Percentiles rank a stretch among this genome's conserved stretches.
These are phyloP conservation scores for Toxoplasma gondii DNA, from an alignment of 169 alveolate genomes.

Conservation along the genomic window DNA sequence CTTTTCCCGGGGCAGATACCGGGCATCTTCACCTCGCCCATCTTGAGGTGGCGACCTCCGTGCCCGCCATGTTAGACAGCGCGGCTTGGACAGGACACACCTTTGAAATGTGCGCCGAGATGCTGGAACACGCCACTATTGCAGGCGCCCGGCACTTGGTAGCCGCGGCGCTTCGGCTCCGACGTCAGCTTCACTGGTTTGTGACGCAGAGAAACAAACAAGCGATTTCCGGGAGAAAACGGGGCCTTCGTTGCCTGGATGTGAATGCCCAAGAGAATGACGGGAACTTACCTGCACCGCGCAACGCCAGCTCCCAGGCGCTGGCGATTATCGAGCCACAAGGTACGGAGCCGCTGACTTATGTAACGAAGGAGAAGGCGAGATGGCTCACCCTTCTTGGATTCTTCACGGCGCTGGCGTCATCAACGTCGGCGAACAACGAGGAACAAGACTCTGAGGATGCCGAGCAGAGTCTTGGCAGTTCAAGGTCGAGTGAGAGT, in stretches of 20 bases:
- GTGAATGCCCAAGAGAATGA: too few relatives aligned
- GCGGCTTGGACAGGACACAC: neutral
- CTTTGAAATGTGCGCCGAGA: slow-evolving; percentile 33
- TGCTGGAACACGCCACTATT: slow-evolving; percentile 66
- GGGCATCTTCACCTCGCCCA: neutral
- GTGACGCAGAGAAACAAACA: neutral
- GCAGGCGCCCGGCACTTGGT: slow-evolving; percentile 42
- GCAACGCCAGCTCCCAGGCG: too few relatives aligned
- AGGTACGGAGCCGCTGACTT: too few relatives aligned
- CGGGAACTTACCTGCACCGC: too few relatives aligned
- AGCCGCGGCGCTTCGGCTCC: slow-evolving; percentile 55
- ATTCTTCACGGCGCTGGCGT: slow-evolving; percentile 11
- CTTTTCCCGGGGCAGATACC: neutral
- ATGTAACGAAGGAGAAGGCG: neutral
- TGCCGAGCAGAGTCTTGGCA: neutral
- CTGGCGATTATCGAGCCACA: too few relatives aligned
- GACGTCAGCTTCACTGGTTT: slow-evolving; percentile 53
- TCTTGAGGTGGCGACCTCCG: neutral
- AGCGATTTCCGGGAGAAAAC: neutral
- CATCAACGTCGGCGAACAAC: neutral
- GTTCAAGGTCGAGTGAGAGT: too few relatives aligned
- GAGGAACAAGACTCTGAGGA: neutral
- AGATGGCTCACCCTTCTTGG: neutral
- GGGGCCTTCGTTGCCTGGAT: too few relatives aligned
- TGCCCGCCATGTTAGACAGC: neutral